phyloP scores from a whole-genome alignment of 108 stramenopile genomes.

The Cylindrotheca fusiformis region DNA sequence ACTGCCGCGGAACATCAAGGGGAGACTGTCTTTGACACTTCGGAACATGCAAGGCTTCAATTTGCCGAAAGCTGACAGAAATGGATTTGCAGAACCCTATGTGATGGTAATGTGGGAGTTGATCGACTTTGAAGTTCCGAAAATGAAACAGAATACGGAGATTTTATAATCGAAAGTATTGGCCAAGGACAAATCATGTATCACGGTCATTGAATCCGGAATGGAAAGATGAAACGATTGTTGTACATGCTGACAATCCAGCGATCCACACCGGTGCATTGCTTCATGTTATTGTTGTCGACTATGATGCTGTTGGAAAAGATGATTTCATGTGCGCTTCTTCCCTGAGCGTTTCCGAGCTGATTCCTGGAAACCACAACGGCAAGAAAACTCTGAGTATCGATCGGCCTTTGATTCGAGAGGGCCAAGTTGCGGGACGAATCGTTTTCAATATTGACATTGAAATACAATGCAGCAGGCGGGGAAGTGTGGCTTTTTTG shows the following conservation, averaged over 20 bases:
- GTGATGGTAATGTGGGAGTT: slow-evolving; percentile 52
- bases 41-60: slow-evolving; percentile 52
- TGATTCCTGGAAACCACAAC: slow-evolving; percentile 14
- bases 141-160: slow-evolving; percentile 34
- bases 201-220: slow-evolving; percentile 37
- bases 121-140: slow-evolving; percentile 21
- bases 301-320: slow-evolving; percentile 44
- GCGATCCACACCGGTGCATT: slow-evolving; percentile 28
- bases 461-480: no score
- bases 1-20: no score
- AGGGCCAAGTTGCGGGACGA: slow-evolving; percentile 15
- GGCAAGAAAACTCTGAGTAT: slow-evolving; percentile 1
- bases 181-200: slow-evolving; percentile 34
- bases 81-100: slow-evolving; percentile 60
- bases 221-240: slow-evolving; percentile 25
- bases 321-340: slow-evolving; percentile 53
- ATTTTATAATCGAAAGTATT: slow-evolving; percentile 24
- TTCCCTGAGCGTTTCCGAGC: slow-evolving; percentile 43
- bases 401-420: slow-evolving; percentile 1
- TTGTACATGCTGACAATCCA: slow-evolving; percentile 2
- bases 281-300: slow-evolving; percentile 51
- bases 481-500: no score
- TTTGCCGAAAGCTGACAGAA: slow-evolving; percentile 50
- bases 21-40: no score
- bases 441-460: slow-evolving; percentile 17